A percentile compares a stretch with the other conserved stretches of the same genome.
These are phyloP conservation scores for Candida takata DNA, from an alignment of 805 yeast species.

Conservation along the genomic window DNA sequence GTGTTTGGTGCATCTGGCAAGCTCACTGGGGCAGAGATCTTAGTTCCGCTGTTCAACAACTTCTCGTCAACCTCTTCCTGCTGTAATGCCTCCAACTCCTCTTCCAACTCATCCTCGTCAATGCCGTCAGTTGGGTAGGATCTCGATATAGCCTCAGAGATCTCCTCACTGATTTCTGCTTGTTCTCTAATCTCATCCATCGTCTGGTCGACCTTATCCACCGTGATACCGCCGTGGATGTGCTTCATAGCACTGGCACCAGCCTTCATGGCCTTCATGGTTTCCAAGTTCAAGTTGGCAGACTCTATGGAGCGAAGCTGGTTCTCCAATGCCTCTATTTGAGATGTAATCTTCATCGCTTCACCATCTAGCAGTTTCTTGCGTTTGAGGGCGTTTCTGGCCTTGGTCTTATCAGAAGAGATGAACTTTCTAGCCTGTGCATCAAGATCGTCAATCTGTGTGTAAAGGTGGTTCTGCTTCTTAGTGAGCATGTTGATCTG, in stretches of 20 bases:
- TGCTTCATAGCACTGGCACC: constrained; percentile 96
- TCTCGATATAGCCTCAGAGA: constrained; percentile 91
- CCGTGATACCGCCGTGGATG: constrained; percentile 90
- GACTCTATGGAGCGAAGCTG: constrained; percentile 87
- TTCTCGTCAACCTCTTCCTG: constrained; percentile 68
- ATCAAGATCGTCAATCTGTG: constrained; percentile 78
- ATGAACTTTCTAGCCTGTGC: constrained; percentile 73
- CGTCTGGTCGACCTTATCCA: constrained; percentile 93
- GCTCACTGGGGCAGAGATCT: constrained; percentile 17
- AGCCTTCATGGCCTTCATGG: constrained; percentile 98
- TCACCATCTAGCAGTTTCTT: constrained; percentile 78
- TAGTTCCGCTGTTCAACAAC: constrained; percentile 38
- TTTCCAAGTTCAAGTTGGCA: constrained; percentile 94
- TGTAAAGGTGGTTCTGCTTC: constrained; percentile 74
- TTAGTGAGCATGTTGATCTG: constrained; percentile 83
- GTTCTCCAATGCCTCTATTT: constrained; percentile 82
- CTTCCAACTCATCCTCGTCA: constrained; percentile 91
- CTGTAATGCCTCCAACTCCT: constrained; percentile 82
- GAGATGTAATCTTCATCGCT: constrained; percentile 74
- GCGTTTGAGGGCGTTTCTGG: constrained; percentile 80
- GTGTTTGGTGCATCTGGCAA: constrained; percentile 43
- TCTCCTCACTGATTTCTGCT: constrained; percentile 90
- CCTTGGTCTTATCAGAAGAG: constrained; percentile 51
- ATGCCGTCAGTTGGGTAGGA: constrained; percentile 75
- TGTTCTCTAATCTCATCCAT: constrained; percentile 98